These are phyloP conservation scores for Aureobasidium sp. DNA, from an alignment of 2,329 filamentous ascomycete species.

Conservation along the genomic window DNA sequence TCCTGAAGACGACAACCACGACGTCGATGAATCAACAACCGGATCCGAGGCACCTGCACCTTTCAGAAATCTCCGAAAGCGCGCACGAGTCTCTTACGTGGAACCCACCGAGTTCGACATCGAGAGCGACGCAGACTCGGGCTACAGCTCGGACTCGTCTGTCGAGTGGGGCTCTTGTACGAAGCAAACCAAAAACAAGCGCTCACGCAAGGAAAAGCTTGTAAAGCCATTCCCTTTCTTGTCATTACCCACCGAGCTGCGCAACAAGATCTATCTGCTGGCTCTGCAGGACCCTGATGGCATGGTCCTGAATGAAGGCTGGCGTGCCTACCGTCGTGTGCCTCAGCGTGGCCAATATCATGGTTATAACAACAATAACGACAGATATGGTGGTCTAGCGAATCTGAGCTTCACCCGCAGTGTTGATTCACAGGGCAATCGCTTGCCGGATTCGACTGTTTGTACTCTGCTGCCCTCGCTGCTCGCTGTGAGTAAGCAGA, in stretches of 20 bases:
- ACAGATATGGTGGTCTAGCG: neutral
- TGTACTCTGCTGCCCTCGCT: neutral
- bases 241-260: slow-evolving; percentile 14
- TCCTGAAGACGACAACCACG: neutral
- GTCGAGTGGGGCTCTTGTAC: neutral
- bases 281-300: neutral
- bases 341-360: neutral
- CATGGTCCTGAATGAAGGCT: neutral
- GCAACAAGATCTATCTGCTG: slow-evolving; percentile 16
- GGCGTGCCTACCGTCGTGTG: neutral
- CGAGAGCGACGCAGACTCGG: neutral
- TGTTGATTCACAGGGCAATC: too few species aligned
- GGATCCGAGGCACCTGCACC: neutral
- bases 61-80: neutral
- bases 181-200: neutral
- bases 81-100: neutral
- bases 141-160: slow-evolving; percentile 1
- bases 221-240: slow-evolving; percentile 1
- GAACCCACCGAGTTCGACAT: neutral
- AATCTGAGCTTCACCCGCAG: neutral
- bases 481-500: neutral
- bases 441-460: too few species aligned
- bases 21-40: neutral
- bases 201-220: neutral
- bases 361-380: neutral